phyloP scores from a whole-genome alignment of 140 eudicot species.

The Flaveria floridana region DNA sequence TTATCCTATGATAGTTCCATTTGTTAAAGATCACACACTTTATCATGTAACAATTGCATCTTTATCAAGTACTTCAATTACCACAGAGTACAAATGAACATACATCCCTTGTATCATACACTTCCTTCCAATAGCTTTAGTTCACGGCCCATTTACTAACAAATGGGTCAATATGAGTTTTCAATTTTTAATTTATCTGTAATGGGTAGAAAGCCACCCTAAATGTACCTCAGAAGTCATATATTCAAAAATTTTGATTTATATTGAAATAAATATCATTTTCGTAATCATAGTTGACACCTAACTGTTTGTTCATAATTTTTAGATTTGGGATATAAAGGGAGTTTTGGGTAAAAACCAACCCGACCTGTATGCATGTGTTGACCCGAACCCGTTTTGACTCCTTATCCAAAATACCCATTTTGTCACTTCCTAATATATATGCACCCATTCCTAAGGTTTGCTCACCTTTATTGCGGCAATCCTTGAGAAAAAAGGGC shows the following conservation, averaged over 20 bases:
- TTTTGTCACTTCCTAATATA: not conserved
- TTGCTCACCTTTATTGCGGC: constrained; percentile 39
- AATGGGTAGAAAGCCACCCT: not conserved
- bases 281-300: not conserved
- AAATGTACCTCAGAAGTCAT: not conserved
- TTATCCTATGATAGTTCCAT: not conserved
- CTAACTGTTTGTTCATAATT: not conserved
- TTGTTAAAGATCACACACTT: not conserved
- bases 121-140: too few species aligned
- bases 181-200: not conserved
- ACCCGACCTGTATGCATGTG: not conserved
- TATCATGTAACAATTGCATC: not conserved
- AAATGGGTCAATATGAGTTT: too few species aligned
- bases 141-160: too few species aligned
- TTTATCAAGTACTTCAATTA: not conserved
- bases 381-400: not conserved
- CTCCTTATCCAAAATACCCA: not conserved
- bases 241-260: not conserved
- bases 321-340: not conserved
- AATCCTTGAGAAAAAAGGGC: constrained; percentile 39
- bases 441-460: not conserved
- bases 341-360: not conserved
- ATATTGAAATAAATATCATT: not conserved
- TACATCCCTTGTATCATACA: too few species aligned
- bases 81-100: not conserved